A percentile compares a stretch with the other conserved stretches of the same genome.
Evolutionary conservation across 2,329 filamentous ascomycete species (phyloP).

Genomic region (Diaporthe sp.): DNA sequence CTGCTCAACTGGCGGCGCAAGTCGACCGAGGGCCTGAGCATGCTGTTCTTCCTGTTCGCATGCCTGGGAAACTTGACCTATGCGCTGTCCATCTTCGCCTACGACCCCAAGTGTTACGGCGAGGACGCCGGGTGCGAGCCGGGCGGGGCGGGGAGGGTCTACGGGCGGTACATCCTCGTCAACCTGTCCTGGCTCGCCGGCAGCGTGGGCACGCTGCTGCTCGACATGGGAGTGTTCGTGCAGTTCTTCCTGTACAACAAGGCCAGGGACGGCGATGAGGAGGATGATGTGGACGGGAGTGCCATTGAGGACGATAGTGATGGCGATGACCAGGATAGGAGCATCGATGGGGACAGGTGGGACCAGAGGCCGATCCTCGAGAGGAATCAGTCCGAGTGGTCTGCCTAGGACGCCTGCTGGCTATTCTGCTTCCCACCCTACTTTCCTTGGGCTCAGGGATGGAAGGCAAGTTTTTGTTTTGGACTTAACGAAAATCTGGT

Average conservation of each 20-base stretch:
- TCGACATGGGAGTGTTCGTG: slow-evolving; percentile 89
- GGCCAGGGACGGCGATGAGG: slow-evolving; percentile 53
- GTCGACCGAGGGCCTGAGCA: slow-evolving; percentile 91
- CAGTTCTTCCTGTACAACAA: slow-evolving; percentile 90
- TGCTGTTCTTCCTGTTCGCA: slow-evolving; percentile 97
- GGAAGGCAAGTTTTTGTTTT: neutral
- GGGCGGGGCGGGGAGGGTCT: slow-evolving; percentile 77
- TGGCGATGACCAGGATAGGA: slow-evolving; percentile 47
- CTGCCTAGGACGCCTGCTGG: slow-evolving; percentile 30
- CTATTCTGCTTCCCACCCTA: neutral
- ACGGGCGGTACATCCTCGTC: slow-evolving; percentile 86
- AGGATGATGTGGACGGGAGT: slow-evolving; percentile 42
- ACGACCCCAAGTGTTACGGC: slow-evolving; percentile 78
- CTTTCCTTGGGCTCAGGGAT: neutral
- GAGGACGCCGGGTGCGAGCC: slow-evolving; percentile 65
- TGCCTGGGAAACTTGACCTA: slow-evolving; percentile 96
- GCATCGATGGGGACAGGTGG: slow-evolving; percentile 52
- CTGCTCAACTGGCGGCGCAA: slow-evolving; percentile 93
- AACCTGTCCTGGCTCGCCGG: slow-evolving; percentile 94
- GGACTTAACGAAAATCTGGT: no score
- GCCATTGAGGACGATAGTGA: slow-evolving; percentile 50
- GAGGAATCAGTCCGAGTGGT: slow-evolving; percentile 48
- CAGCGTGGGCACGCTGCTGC: slow-evolving; percentile 86
- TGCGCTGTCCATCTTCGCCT: slow-evolving; percentile 91
- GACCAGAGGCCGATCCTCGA: slow-evolving; percentile 58